A percentile compares a stretch with the other conserved stretches of the same genome.
Conservation (phyloP, 306 rosid genomes). For the Medicago ruthenica region DNA sequence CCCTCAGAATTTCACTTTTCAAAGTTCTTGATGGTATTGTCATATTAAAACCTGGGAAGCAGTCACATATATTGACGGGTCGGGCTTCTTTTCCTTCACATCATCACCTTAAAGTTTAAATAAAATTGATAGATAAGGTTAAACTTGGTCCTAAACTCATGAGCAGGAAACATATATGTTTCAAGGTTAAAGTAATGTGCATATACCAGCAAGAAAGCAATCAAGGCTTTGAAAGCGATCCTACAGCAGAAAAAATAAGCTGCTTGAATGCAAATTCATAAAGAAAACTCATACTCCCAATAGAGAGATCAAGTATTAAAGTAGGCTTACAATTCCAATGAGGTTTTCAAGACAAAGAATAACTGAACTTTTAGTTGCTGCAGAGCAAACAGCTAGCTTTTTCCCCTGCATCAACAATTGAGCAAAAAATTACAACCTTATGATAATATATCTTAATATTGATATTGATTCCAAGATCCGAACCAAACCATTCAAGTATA, state of each 20-base stretch:
- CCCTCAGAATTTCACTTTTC: constrained; percentile 8
- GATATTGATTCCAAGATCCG: neutral
- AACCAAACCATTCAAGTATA: neutral
- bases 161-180: constrained; percentile 14
- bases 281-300: neutral
- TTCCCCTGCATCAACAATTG: constrained; percentile 65
- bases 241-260: constrained; percentile 53
- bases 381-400: constrained; percentile 92
- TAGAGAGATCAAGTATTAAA: constrained; percentile 21
- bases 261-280: constrained; percentile 19
- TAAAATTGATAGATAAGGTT: neutral
- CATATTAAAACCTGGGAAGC: constrained; percentile 70
- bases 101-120: constrained; percentile 77
- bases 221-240: constrained; percentile 94
- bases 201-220: constrained; percentile 97
- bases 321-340: constrained; percentile 72
- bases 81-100: constrained; percentile 95
- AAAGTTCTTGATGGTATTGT: constrained; percentile 29
- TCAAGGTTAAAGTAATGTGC: constrained; percentile 19
- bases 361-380: constrained; percentile 97
- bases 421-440: neutral
- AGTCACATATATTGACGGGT: constrained; percentile 84
- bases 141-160: constrained; percentile 24
- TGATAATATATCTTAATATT: neutral
- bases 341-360: constrained; percentile 88